Evolutionary conservation across 371 early-diverging fungal species (phyloP), one percentile per base, ranked within the genome.

Genomic region (Circinella umbellata): DNA sequence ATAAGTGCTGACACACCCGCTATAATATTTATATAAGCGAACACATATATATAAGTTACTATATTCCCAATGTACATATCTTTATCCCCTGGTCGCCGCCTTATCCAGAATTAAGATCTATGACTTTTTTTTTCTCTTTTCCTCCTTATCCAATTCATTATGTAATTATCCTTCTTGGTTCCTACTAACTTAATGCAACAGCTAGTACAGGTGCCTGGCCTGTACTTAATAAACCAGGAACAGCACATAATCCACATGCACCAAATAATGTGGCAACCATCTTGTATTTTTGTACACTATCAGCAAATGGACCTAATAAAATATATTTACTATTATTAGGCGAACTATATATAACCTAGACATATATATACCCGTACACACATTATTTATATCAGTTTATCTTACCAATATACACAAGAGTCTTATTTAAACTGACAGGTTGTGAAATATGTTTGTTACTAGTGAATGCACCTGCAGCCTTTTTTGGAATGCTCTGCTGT

Each of bases 261-360:
- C 80, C 78, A 73, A 84, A 84, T 57, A 84, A 71, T 3, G 84
- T 80, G 27, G 84, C 81, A 59, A 80, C 81, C 76, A 81, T 80
- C 70, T 84, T 84, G 39, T 84, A 84, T 69, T 76, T 64, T 68
- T 75, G 80, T 64, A 84, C 72, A 4, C 81, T 80, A 13, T 84
- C 80, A 0, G 77, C 68, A 71, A 83, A 81, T 1, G 84, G 84
- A 10, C 84, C 84, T 83, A 61, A 18, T n/a, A 51, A 5, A 13
- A 51, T 51, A 51, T n/a, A 13, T 51, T 51, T 51, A 0, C 27
- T 27, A 27, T 27, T 27, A 27, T 27, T 27, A 27, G 27, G 27
- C 2, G 27, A 2, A 27, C 27, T 27, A 27, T 27, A 27, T 27
- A 27, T 27, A 27, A 27, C 27, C 27, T 27, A 27, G 27, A 1